Conservation (phyloP, 1,139 yeast species). For the Sugiyamaella sp. region DNA sequence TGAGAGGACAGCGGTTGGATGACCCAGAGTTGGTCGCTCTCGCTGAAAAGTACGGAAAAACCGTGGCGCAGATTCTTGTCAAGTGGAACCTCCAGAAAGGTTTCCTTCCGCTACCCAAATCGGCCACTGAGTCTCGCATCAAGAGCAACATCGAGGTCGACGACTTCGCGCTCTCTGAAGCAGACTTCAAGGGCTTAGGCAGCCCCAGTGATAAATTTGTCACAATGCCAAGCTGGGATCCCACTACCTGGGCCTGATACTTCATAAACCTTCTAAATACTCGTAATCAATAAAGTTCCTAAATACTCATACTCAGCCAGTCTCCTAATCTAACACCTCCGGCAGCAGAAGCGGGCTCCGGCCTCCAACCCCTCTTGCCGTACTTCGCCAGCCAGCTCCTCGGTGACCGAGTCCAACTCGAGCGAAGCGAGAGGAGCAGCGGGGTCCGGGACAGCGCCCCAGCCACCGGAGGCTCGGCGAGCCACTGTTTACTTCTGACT, state of each 20-base stretch:
- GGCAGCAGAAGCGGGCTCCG: no score
- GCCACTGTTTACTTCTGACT: no score
- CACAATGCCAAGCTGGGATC: constrained; percentile 21
- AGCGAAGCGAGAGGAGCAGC: constrained; percentile 3
- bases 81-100: constrained; percentile 46
- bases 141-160: constrained; percentile 50
- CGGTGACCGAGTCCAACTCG: no score
- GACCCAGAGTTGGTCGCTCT: constrained; percentile 25
- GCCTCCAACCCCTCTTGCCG: no score
- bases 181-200: constrained; percentile 23
- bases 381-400: no score
- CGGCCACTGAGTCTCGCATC: constrained; percentile 70
- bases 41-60: constrained; percentile 42
- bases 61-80: constrained; percentile 51
- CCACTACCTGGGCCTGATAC: constrained; percentile 16
- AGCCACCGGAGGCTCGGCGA: constrained; percentile 3
- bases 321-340: no score
- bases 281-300: no score
- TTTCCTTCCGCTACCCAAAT: constrained; percentile 56
- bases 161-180: constrained; percentile 46
- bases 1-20: constrained; percentile 39
- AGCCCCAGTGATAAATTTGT: constrained; percentile 15
- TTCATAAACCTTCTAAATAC: not conserved
- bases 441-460: constrained; percentile 3
- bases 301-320: not conserved